A percentile compares a stretch with the other conserved stretches of the same genome.
Conservation (phyloP, 805 yeast genomes). For the Saccharomycopsis microspora region DNA sequence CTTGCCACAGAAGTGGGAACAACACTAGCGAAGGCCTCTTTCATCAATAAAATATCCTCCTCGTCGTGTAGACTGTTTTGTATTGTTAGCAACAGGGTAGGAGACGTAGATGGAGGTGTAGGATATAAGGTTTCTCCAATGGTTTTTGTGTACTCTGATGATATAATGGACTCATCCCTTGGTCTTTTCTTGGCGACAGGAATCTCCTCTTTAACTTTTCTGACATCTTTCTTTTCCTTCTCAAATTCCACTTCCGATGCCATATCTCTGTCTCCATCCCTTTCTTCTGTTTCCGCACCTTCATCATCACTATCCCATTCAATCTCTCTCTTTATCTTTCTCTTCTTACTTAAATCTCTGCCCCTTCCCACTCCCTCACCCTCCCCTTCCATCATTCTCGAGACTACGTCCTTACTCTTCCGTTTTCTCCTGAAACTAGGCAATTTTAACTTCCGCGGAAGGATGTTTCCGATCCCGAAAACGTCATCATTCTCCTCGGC, state of each 20-base stretch:
- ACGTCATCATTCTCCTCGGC: conserved; percentile 7
- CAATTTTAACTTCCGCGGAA: conserved; percentile 18
- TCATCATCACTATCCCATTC: conserved; percentile 18
- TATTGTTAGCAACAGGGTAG: conserved; percentile 34
- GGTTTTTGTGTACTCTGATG: background rate
- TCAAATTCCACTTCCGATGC: conserved; percentile 10
- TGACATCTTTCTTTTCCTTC: background rate
- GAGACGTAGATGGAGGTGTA: conserved; percentile 20
- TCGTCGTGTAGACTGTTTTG: conserved; percentile 54
- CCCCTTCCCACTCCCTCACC: conserved; percentile 18
- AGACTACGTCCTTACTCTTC: too few relatives aligned
- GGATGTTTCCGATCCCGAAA: conserved; percentile 7
- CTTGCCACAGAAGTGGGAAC: conserved; percentile 21
- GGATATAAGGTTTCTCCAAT: conserved; percentile 47
- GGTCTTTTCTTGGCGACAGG: conserved; percentile 13
- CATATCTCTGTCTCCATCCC: conserved; percentile 18
- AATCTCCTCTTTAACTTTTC: conserved; percentile 2
- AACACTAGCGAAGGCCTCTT: conserved; percentile 28
- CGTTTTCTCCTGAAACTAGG: conserved; percentile 17
- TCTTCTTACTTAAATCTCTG: conserved; percentile 21
- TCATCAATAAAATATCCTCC: conserved; percentile 55
- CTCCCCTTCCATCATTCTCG: background rate
- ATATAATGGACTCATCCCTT: conserved; percentile 1
- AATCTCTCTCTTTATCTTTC: conserved; percentile 9
- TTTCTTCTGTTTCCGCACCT: conserved; percentile 10